These are phyloP conservation scores for Mentha longifolia DNA, from an alignment of 257 asterid species.

Conservation along the genomic window DNA sequence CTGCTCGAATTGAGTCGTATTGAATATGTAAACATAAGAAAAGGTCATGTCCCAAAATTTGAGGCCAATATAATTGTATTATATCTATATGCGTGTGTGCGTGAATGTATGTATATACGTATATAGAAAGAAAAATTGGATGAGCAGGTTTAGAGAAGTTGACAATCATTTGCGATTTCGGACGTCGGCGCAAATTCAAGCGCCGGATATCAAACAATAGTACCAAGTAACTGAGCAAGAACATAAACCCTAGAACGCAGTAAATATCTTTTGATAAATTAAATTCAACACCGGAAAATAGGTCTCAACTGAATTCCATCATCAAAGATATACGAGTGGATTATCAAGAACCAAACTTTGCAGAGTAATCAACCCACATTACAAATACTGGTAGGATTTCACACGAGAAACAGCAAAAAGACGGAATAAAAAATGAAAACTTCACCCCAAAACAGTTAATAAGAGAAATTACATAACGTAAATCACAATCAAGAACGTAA, in stretches of 20 bases:
- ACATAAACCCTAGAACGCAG: slow-evolving; percentile 27
- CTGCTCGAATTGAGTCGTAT: not conserved
- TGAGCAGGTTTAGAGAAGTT: not conserved
- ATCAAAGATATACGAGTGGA: not conserved
- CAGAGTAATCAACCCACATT: not conserved
- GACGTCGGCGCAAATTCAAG: no score
- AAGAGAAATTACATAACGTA: not conserved
- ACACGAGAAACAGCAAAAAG: not conserved
- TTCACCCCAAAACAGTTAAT: not conserved
- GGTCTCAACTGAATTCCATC: slow-evolving; percentile 8
- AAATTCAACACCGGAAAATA: not conserved
- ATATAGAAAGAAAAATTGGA: not conserved
- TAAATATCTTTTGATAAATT: not conserved
- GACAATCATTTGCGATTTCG: no score
- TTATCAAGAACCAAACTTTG: not conserved
- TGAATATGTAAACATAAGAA: no score
- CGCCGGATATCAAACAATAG: no score
- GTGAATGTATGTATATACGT: no score
- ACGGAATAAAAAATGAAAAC: not conserved
- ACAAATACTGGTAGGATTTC: not conserved
- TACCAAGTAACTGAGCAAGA: not conserved
- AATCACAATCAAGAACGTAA: no score
- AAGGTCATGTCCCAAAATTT: no score
- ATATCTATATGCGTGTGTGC: no score
- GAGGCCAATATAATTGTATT: no score